A percentile compares a stretch with the other conserved stretches of the same genome.
phyloP scores from a whole-genome alignment of 2,329 filamentous ascomycete genomes.

The Colletotrichum musicola region DNA sequence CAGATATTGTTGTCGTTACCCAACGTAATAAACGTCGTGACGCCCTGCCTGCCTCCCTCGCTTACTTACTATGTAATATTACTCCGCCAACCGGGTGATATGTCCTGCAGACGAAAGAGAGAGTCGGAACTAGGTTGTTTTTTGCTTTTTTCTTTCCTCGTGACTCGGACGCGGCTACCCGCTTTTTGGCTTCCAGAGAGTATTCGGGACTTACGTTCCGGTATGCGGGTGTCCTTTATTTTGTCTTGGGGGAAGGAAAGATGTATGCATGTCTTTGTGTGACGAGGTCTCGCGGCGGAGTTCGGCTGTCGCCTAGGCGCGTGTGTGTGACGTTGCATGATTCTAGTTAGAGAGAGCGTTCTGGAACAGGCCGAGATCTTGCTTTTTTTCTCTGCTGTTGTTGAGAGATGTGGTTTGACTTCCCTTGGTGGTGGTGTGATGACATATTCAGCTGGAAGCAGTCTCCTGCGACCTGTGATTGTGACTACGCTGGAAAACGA shows the following conservation, averaged over 20 bases:
- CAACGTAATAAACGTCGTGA: not conserved
- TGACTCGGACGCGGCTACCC: not conserved
- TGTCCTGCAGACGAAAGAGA: not conserved
- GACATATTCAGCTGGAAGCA: too few species aligned
- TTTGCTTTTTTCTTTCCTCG: not conserved
- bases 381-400: too few species aligned
- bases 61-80: not conserved
- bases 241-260: not conserved
- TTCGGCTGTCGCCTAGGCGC: not conserved
- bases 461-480: too few species aligned
- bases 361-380: too few species aligned
- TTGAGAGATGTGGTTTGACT: too few species aligned
- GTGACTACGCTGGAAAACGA: too few species aligned
- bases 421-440: too few species aligned
- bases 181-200: not conserved
- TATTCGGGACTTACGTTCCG: too few species aligned
- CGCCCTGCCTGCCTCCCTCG: not conserved
- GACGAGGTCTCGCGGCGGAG: not conserved
- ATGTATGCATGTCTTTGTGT: not conserved
- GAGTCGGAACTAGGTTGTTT: not conserved
- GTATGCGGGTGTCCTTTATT: not conserved
- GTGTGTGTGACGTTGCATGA: too few species aligned
- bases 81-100: conserved; percentile 6
- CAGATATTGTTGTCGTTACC: too few species aligned
- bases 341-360: too few species aligned